Evolutionary conservation across 192 early-diverging fungal genomes (phyloP), one percentile per base, ranked within the genome.

Genomic region (Coemansia sp.): DNA sequence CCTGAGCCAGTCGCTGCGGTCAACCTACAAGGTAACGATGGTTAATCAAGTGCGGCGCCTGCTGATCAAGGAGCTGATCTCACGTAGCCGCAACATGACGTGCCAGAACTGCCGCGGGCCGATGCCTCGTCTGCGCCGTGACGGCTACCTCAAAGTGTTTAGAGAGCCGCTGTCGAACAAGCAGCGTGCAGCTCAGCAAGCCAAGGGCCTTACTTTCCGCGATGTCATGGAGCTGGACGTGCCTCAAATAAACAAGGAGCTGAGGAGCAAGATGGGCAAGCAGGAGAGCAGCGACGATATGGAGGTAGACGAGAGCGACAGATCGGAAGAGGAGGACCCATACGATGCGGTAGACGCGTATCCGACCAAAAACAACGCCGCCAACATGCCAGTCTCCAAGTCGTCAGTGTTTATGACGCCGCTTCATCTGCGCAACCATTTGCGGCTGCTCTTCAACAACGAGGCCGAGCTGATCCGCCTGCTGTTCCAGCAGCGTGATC

Each of bases 141-240:
- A 94, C 54, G 91, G 90, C 6, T 75, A 82, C 56, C 74, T 84
- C 53, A 96, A 96, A 72, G 78, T 97, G 19, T 96, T 96, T 80
- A 80, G 89, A 60, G 83, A 85, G 56, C 78, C 83, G 42, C 71
- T 94, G 61, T 57, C 69, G 30, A 78, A 79, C 50, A 94, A 91
- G 67, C 72, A 84, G 54, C 78, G 80, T 58, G 55, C 63, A 0
- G 36, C 38, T 5, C 88, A 91, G 87, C 67, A 81, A 16, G 64
- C 78, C 2, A 82, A 81, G 57, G 81, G 81, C 10, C 31, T 92
- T 21, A 65, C 36, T 46, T 62, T 63, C 50, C 55, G 63, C 18
- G 68, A 75, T 28, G 78, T 80, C 40, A 44, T 75, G 54, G 45
- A 57, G 11, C 36, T 73, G 26, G 70, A 73, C 31, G 40, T 49